Base-by-base conservation (phyloP, 2,329 filamentous ascomycete species). In the Fusarium equiseti region DNA sequence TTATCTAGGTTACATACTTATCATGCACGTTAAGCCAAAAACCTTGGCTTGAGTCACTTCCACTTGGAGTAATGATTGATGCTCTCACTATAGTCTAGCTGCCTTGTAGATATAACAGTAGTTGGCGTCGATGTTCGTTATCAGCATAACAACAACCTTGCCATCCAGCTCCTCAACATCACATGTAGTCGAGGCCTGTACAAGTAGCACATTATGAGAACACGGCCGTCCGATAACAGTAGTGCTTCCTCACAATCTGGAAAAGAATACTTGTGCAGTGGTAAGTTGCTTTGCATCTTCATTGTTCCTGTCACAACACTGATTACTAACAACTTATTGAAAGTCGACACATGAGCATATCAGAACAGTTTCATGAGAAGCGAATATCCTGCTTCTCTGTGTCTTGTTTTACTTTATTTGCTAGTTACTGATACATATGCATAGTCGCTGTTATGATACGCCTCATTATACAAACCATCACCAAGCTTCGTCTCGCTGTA, bases 401-500 rank as follows among this genome's bases (percentile, higher is more conserved):
- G 22, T 55, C 40, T 44, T 42, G 7, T 49, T 69, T 69, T 31
- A 22, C 44, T 48, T 68, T 71, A 40, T 38, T 38, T n/a, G 18
- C 18, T 38, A 38, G 35, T 68, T 58, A 55, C 32, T 48, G 44
- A 48, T 64, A 70, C 50, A 70, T 29, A 43, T 65, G 45, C 51
- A 50, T 48, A 22, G 46, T 59, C 59, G 57, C 59, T 56, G 38
- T 44, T 51, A 38, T 62, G 46, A 27, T 59, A 71, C 58, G 44
- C 59, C 24, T 61, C 63, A 54, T 71, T 46, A 64, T 44, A 35
- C 20, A 42, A 52, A 27, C 55, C 58, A 63, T 70, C 50, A 48
- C 50, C 50, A 56, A 48, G 40, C 40, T 42, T 44, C 45, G 49
- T 59, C 38, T 38, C 50, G 22, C 46, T 54, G 11, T 53, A 35